A percentile compares a stretch with the other conserved stretches of the same genome.
Conservation (phyloP, 257 asterid genomes). For the Scutellaria galericulata region DNA sequence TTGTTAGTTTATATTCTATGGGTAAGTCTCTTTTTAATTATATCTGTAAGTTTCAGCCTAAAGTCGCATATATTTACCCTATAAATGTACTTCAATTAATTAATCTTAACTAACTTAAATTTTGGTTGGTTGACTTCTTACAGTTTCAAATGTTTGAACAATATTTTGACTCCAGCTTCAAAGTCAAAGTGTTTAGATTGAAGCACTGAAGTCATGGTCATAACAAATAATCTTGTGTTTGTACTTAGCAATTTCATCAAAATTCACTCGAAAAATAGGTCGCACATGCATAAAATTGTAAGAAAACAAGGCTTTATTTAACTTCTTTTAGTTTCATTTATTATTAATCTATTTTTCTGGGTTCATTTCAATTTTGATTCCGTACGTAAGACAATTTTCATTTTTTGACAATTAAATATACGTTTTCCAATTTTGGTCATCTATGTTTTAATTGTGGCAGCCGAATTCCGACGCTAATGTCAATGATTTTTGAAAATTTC, state of each 20-base stretch:
- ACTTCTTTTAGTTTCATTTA: too few relatives aligned
- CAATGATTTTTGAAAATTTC: too few relatives aligned
- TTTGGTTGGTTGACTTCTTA: constrained; percentile 39
- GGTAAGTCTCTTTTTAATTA: constrained; percentile 3
- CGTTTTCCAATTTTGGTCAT: too few relatives aligned
- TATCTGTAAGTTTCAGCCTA: constrained; percentile 37
- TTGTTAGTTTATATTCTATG: background rate
- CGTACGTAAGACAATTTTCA: too few relatives aligned
- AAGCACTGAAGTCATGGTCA: constrained; percentile 36
- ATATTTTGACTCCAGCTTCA: constrained; percentile 35
- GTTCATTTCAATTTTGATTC: too few relatives aligned
- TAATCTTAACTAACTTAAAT: background rate
- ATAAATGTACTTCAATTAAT: background rate
- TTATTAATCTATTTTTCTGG: too few relatives aligned
- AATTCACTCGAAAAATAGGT: constrained; percentile 13
- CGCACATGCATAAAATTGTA: background rate
- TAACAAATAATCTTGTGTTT: constrained; percentile 17
- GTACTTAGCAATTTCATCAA: constrained; percentile 31
- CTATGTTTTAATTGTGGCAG: too few relatives aligned
- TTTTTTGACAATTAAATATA: too few relatives aligned
- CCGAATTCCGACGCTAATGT: too few relatives aligned
- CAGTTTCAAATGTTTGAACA: constrained; percentile 41
- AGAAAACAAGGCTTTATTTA: background rate
- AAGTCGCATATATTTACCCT: constrained; percentile 29
- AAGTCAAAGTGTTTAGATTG: constrained; percentile 55